These are phyloP conservation scores for Aspergillus latus DNA, from an alignment of 2,329 filamentous ascomycete species.

Conservation along the genomic window DNA sequence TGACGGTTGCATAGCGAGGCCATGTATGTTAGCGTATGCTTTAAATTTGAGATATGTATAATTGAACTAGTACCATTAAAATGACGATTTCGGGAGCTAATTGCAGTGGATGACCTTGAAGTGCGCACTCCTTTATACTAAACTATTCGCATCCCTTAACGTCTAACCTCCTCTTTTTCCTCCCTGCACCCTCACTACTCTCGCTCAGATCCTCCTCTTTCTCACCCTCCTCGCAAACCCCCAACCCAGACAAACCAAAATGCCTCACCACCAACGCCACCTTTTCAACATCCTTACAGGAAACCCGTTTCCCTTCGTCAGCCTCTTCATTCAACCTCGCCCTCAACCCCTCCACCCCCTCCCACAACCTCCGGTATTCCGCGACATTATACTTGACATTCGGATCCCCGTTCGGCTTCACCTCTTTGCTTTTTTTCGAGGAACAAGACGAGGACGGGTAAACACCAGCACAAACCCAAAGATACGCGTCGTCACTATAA, in stretches of 20 bases:
- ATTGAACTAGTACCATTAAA: neutral
- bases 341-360: conserved; percentile 25
- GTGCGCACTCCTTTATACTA: neutral
- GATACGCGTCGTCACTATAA: conserved; percentile 45
- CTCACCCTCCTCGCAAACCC: neutral
- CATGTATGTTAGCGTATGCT: conserved; percentile 3
- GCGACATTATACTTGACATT: conserved; percentile 43
- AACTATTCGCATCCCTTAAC: neutral
- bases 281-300: conserved; percentile 37
- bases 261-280: conserved; percentile 41
- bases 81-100: neutral
- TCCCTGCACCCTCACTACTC: neutral
- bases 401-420: conserved; percentile 27
- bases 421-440: conserved; percentile 3
- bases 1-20: conserved; percentile 10
- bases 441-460: neutral
- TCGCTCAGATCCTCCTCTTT: neutral
- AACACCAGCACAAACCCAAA: conserved; percentile 37
- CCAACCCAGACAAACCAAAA: conserved; percentile 26
- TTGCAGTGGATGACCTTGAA: neutral
- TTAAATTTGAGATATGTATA: neutral
- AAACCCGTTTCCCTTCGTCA: conserved; percentile 24
- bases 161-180: conserved; percentile 1
- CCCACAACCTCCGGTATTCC: conserved; percentile 40
- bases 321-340: conserved; percentile 20